Percentiles rank a stretch among this genome's conserved stretches.
Evolutionary conservation across 768 basidiomycete genomes (phyloP).

Genomic region (Hygrocybe coccinea): DNA sequence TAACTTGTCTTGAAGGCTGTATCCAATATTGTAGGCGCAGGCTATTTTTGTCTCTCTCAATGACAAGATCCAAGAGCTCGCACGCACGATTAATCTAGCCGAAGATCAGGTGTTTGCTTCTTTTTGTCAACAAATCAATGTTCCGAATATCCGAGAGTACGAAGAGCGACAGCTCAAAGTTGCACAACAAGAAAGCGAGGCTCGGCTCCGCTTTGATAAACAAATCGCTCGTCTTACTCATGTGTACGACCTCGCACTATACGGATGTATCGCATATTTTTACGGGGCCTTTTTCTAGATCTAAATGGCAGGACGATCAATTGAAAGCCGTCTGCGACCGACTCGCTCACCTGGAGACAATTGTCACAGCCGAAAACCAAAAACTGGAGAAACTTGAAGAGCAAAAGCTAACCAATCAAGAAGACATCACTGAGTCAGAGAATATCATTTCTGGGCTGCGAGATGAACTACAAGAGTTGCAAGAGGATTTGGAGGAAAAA

Average conservation of each 20-base stretch:
- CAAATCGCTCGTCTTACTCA: constrained; percentile 83
- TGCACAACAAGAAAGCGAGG: constrained; percentile 84
- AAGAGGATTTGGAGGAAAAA: constrained; percentile 67
- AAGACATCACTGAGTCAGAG: constrained; percentile 58
- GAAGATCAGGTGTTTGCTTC: constrained; percentile 73
- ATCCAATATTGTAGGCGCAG: constrained; percentile 43
- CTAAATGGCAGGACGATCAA: constrained; percentile 78
- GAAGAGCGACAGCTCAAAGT: constrained; percentile 87
- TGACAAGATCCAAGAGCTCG: constrained; percentile 50
- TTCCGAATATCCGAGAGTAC: constrained; percentile 83
- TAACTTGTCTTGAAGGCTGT: background rate
- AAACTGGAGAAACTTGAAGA: constrained; percentile 51
- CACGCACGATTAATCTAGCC: constrained; percentile 59
- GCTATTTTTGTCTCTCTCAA: constrained; percentile 48
- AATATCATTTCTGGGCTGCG: constrained; percentile 51
- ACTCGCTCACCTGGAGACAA: constrained; percentile 47
- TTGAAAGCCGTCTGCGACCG: constrained; percentile 62
- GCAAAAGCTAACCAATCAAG: constrained; percentile 50
- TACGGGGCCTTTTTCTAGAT: constrained; percentile 39
- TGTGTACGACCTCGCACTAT: constrained; percentile 51
- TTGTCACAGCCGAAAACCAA: constrained; percentile 47
- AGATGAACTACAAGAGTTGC: constrained; percentile 55
- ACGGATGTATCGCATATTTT: background rate
- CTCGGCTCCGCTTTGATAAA: constrained; percentile 73
- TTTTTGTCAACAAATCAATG: constrained; percentile 78